These are phyloP conservation scores for Fusarium fracticaudum DNA, from an alignment of 2,329 filamentous ascomycete genomes.

Conservation along the genomic window DNA sequence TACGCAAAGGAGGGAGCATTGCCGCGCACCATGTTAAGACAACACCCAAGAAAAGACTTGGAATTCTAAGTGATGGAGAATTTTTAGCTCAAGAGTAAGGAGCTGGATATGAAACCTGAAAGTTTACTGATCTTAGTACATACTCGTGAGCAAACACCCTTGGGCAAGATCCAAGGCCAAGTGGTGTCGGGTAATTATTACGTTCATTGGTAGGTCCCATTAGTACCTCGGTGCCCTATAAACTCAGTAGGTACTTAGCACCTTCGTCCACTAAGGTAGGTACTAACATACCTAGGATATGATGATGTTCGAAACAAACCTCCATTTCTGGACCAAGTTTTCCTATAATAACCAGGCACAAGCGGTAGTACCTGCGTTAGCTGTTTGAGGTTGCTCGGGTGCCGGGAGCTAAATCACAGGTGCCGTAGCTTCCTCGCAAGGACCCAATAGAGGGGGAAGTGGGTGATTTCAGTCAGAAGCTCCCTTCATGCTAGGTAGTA, in stretches of 20 bases:
- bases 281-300: not conserved
- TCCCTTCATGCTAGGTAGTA: not conserved
- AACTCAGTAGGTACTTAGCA: not conserved
- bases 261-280: not conserved
- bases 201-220: not conserved
- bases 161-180: not conserved
- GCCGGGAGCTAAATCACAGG: conserved; percentile 21
- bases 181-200: not conserved
- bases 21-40: not conserved
- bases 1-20: not conserved
- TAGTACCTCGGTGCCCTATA: not conserved
- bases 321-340: conserved; percentile 6
- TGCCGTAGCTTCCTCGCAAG: conserved; percentile 7
- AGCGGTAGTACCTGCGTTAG: conserved; percentile 20
- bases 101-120: not conserved
- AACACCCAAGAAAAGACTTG: conserved; percentile 4
- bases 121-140: not conserved
- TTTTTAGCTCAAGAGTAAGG: not conserved
- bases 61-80: not conserved
- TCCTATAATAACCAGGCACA: conserved; percentile 8
- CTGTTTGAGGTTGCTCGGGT: conserved; percentile 27
- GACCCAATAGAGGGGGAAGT: not conserved
- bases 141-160: not conserved
- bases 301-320: conserved; percentile 23
- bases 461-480: not conserved